Evolutionary conservation across 164 flowering plant species (phyloP).

Genomic region (Aristolochia fimbriata): DNA sequence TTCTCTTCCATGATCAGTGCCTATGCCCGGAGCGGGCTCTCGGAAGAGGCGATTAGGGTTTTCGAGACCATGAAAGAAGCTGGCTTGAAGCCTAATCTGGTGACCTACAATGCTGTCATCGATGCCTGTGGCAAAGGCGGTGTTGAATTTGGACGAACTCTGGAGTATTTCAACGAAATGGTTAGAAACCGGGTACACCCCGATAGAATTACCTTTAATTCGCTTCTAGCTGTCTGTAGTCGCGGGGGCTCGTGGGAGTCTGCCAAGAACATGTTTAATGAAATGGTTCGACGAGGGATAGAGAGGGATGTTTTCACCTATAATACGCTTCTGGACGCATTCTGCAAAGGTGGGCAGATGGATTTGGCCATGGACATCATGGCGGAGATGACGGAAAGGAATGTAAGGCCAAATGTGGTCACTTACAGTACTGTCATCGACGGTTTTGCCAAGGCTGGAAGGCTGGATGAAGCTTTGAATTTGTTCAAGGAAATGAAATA

Average conservation of each 20-base stretch:
- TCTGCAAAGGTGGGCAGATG: slow-evolving; percentile 89
- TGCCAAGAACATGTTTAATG: slow-evolving; percentile 53
- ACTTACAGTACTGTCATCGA: slow-evolving; percentile 91
- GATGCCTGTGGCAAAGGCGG: slow-evolving; percentile 99
- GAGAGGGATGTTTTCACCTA: slow-evolving; percentile 83
- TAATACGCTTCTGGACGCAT: slow-evolving; percentile 80
- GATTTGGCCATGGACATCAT: slow-evolving; percentile 70
- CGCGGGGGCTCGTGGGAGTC: slow-evolving; percentile 81
- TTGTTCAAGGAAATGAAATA: slow-evolving; percentile 73
- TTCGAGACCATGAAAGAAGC: slow-evolving; percentile 61
- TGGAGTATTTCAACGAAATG: slow-evolving; percentile 72
- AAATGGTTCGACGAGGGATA: slow-evolving; percentile 71
- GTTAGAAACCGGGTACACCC: slow-evolving; percentile 59
- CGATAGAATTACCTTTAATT: slow-evolving; percentile 87
- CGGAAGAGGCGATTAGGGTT: slow-evolving; percentile 55
- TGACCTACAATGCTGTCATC: slow-evolving; percentile 89
- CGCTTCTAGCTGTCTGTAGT: slow-evolving; percentile 84
- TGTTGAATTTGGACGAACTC: slow-evolving; percentile 48
- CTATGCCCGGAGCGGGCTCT: slow-evolving; percentile 67
- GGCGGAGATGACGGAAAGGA: slow-evolving; percentile 68
- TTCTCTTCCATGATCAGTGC: slow-evolving; percentile 88
- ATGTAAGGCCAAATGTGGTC: slow-evolving; percentile 73
- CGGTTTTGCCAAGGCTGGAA: slow-evolving; percentile 83
- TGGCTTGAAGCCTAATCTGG: slow-evolving; percentile 83
- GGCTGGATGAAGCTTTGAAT: slow-evolving; percentile 66